Percentiles rank a stretch among this genome's conserved stretches.
Conservation (phyloP, 805 yeast genomes). For the Cyberlindnera meyerae region DNA sequence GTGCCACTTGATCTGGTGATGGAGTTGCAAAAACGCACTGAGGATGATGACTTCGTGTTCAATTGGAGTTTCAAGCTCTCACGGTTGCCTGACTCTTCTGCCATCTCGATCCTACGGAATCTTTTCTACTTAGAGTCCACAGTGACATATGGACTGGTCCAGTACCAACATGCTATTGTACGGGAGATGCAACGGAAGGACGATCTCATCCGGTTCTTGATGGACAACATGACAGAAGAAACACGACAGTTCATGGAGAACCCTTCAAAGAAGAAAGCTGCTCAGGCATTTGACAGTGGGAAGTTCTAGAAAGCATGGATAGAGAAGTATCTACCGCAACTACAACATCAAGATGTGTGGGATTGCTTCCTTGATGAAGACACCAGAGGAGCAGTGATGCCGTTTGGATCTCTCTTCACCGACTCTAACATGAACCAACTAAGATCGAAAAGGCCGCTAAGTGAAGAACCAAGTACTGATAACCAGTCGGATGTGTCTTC, state of each 20-base stretch:
- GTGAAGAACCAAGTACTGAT: too few relatives aligned
- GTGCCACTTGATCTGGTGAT: conserved; percentile 18
- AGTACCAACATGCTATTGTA: conserved; percentile 17
- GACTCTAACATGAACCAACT: conserved; percentile 1
- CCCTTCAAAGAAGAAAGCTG: conserved; percentile 14
- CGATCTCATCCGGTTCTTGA: conserved; percentile 26
- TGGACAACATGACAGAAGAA: conserved; percentile 22
- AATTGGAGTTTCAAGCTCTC: conserved; percentile 22
- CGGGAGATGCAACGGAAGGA: conserved; percentile 27
- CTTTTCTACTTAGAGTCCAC: conserved; percentile 22
- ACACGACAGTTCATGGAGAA: conserved; percentile 1
- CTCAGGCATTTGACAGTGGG: conserved; percentile 17
- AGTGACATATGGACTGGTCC: conserved; percentile 16
- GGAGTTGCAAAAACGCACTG: conserved; percentile 5
- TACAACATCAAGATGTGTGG: conserved; percentile 22
- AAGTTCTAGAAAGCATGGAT: conserved; percentile 20
- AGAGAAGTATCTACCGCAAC: conserved; percentile 5
- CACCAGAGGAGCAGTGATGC: conserved; percentile 7
- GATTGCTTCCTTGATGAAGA: conserved; percentile 16
- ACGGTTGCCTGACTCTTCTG: conserved; percentile 20
- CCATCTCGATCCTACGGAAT: conserved; percentile 20
- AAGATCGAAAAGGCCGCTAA: not conserved
- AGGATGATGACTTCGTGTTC: conserved; percentile 9
- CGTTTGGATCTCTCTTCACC: conserved; percentile 16
- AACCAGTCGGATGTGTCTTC: too few relatives aligned